These are phyloP conservation scores for Debaryomycetaceae sp. DNA, from an alignment of 1,139 yeast species.

Conservation along the genomic window DNA sequence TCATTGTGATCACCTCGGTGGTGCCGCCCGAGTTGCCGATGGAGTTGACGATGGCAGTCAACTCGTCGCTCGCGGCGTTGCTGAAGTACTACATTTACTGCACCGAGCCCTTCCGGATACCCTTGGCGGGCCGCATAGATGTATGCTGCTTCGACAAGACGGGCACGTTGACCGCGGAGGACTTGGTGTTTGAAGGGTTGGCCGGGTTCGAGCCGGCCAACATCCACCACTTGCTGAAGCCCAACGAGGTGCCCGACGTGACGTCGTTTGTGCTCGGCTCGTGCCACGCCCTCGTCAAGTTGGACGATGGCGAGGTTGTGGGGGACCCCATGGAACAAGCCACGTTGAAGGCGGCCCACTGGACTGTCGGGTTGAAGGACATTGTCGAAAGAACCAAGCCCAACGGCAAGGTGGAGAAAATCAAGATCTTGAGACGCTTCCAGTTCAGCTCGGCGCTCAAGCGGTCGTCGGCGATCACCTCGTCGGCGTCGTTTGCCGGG, in stretches of 20 bases:
- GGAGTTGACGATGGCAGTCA: conserved; percentile 98
- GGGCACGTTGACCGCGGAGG: conserved; percentile 97
- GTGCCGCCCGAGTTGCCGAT: conserved; percentile 99
- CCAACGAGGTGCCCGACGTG: conserved; percentile 57
- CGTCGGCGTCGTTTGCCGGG: conserved; percentile 37
- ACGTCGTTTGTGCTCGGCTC: conserved; percentile 82
- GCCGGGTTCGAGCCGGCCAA: conserved; percentile 65
- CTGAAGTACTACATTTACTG: conserved; percentile 88
- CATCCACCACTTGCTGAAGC: conserved; percentile 52
- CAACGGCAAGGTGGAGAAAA: conserved; percentile 45
- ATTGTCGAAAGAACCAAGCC: conserved; percentile 42
- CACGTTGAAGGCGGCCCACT: conserved; percentile 80
- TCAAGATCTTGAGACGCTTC: conserved; percentile 85
- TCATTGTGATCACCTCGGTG: conserved; percentile 91
- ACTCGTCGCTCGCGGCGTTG: conserved; percentile 81
- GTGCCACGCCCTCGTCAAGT: conserved; percentile 90
- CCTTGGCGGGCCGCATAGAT: conserved; percentile 96
- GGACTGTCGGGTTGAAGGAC: conserved; percentile 80
- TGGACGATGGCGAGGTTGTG: conserved; percentile 95
- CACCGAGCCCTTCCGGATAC: conserved; percentile 98
- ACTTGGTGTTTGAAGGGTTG: conserved; percentile 90
- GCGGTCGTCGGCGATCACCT: conserved; percentile 90
- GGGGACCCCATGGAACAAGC: conserved; percentile 99
- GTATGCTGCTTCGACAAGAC: conserved; percentile 98
- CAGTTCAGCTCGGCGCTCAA: conserved; percentile 95